Conservation (phyloP, 129 eudicot genomes). For the sunflower (Helianthus annuus) region DNA sequence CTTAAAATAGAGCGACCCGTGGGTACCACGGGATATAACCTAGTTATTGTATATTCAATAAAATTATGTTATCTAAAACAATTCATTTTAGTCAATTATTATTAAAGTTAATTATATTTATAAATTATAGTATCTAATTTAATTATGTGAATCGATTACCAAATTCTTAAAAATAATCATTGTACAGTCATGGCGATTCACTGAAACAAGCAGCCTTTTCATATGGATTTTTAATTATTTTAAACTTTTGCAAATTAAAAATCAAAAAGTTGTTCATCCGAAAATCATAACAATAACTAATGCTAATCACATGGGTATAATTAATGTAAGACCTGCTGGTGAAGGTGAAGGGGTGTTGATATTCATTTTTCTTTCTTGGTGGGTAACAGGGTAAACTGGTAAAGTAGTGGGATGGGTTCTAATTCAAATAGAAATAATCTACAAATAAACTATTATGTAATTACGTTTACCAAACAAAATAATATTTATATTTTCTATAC, state of each 20-base stretch:
- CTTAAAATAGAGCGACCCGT: no score
- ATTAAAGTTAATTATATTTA: background rate
- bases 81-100: background rate
- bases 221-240: background rate
- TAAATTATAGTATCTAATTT: background rate
- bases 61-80: no score
- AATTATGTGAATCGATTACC: background rate
- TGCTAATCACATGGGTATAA: constrained; percentile 20
- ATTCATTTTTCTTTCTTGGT: background rate
- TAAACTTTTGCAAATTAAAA: background rate
- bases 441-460: background rate
- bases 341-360: constrained; percentile 10
- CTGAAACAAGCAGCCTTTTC: background rate
- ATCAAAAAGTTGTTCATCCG: constrained; percentile 7
- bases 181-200: constrained; percentile 2
- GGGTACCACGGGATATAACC: no score
- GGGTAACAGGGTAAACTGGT: background rate
- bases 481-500: no score
- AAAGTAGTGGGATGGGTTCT: constrained; percentile 3
- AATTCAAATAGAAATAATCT: background rate
- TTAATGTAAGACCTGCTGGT: constrained; percentile 10
- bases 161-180: background rate
- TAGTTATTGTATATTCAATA: no score
- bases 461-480: background rate
- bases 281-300: constrained; percentile 14